phyloP scores from a whole-genome alignment of 495 filamentous ascomycete genomes.

The Podospora bellae-mahoneyi region DNA sequence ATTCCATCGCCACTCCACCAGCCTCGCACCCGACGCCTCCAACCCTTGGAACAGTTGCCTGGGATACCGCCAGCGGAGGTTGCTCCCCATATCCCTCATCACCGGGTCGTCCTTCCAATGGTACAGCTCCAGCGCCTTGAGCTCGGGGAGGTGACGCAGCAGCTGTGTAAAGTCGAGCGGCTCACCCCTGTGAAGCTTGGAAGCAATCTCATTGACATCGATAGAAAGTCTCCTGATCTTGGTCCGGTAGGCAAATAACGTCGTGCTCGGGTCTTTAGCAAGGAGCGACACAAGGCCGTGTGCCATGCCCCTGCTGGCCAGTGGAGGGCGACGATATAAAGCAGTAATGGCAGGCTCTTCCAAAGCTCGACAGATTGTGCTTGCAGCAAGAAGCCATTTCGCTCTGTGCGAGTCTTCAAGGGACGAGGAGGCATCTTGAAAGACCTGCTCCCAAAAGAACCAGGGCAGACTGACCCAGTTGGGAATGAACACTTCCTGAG shows the following conservation, averaged over 20 bases:
- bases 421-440: constrained; percentile 61
- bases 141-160: constrained; percentile 42
- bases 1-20: constrained; percentile 79
- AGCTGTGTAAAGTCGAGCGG: constrained; percentile 43
- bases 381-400: constrained; percentile 59
- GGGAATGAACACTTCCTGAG: constrained; percentile 44
- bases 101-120: constrained; percentile 54
- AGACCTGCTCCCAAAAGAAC: constrained; percentile 65
- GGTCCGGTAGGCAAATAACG: constrained; percentile 51
- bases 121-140: constrained; percentile 55
- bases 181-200: constrained; percentile 32
- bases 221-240: constrained; percentile 70
- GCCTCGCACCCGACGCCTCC: constrained; percentile 27
- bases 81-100: constrained; percentile 46
- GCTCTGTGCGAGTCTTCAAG: constrained; percentile 53
- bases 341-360: constrained; percentile 70
- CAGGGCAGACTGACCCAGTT: constrained; percentile 72
- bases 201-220: constrained; percentile 49
- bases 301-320: constrained; percentile 47
- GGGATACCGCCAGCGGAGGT: constrained; percentile 62
- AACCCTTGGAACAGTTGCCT: constrained; percentile 56
- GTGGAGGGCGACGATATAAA: constrained; percentile 66
- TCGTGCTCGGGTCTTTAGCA: constrained; percentile 39
- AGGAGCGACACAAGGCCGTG: constrained; percentile 38
- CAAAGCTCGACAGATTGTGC: constrained; percentile 62